These are phyloP conservation scores for Sporothrix pallida DNA, from an alignment of 2,329 filamentous ascomycete genomes.

Conservation along the genomic window DNA sequence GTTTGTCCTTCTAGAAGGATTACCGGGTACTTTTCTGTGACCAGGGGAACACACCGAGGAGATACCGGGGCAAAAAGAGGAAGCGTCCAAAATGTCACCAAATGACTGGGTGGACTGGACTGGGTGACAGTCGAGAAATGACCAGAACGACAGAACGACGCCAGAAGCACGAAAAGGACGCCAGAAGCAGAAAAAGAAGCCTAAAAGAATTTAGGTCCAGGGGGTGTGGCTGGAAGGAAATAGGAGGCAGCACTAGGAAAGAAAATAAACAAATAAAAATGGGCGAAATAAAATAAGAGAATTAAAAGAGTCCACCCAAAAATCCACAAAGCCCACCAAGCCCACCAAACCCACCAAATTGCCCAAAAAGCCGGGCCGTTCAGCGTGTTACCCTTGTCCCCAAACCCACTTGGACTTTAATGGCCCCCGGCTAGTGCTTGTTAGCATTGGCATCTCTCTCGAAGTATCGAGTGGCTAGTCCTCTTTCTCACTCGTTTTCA, in stretches of 20 bases:
- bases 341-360: too few species aligned
- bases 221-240: neutral
- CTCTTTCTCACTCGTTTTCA: neutral
- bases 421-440: slow-evolving; percentile 10
- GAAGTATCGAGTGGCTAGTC: neutral
- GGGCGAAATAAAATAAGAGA: slow-evolving; percentile 1
- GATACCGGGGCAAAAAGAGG: neutral
- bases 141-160: neutral
- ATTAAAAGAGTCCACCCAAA: neutral
- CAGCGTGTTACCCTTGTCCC: slow-evolving; percentile 9
- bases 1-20: slow-evolving; percentile 25
- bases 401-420: neutral
- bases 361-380: slow-evolving; percentile 21
- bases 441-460: neutral
- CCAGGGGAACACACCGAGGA: neutral
- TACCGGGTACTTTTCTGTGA: neutral
- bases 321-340: too few species aligned
- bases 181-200: slow-evolving; percentile 18
- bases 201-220: neutral
- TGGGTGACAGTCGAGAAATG: too few species aligned
- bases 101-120: too few species aligned
- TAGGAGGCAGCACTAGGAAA: neutral
- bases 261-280: slow-evolving; percentile 17
- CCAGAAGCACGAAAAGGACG: slow-evolving; percentile 11
- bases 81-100: too few species aligned